Evolutionary conservation across 306 rosid genomes (phyloP), one percentile per base, ranked within the genome.

Genomic region (Oxytropis ochrocephala): DNA sequence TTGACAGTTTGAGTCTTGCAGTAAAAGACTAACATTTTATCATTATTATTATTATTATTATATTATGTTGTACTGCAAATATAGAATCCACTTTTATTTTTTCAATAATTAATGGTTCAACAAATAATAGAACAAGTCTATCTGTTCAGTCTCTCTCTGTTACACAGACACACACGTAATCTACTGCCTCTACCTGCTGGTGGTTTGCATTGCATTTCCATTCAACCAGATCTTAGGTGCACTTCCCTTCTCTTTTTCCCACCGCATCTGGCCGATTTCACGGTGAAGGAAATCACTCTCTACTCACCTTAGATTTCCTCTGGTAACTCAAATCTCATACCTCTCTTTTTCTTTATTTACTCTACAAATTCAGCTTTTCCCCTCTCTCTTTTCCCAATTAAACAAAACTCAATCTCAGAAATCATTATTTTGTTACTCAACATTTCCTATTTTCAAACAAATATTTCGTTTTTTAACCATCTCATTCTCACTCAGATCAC

Each of bases 201-300:
- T 24, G 29, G 29, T 24, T 24, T 1, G 24, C 24, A 2, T 21
- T 21, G 29, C 29, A 24, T 24, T 24, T 24, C 3, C 29, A 24
- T 24, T 24, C 3, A 24, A 24, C 3, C 29, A 24, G 29, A 24
- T 17, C 57, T 8, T 54, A 30, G 4, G n/a, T 53, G 36, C 83
- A 74, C 14, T 10, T 8, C 17, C 12, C 48, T 48, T 35, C 64
- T 73, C 70, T 72, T 47, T 72, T 61, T 19, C 74, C 76, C 91
- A 75, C 65, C 78, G 79, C 83, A 80, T 92, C 73, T 81, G 82
- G 79, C 89, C 78, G 83, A 79, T 81, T 72, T 73, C 27, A 75
- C 79, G 92, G 84, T 79, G 8, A 38, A 38, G 43, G 43, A 30
- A 70, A n/a, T n/a, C 56, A 19, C 57, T 63, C 8, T 30, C 13